Percentiles rank a stretch among this genome's conserved stretches.
Evolutionary conservation across 345 rosid species (phyloP).

Genomic region (Clarkia xantiana): DNA sequence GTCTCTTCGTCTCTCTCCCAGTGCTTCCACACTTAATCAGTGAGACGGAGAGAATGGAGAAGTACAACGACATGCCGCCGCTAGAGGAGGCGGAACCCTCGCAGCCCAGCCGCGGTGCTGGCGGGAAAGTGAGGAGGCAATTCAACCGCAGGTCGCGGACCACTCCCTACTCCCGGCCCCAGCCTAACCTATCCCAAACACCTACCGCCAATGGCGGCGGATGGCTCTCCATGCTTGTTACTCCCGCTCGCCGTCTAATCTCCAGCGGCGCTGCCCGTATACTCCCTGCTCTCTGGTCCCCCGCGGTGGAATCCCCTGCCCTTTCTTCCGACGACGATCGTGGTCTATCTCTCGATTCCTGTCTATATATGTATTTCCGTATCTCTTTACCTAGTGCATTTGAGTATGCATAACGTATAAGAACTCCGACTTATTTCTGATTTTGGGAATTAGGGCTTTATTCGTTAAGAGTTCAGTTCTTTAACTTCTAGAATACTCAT

Average conservation of each 20-base stretch:
- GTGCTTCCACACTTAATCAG: neutral
- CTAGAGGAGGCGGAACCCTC: conserved; percentile 8
- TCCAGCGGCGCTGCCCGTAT: conserved; percentile 51
- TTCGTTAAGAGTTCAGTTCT: too few species aligned
- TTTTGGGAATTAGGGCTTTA: conserved; percentile 1
- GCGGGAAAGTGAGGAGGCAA: conserved; percentile 49
- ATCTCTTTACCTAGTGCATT: too few species aligned
- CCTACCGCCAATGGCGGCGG: conserved; percentile 32
- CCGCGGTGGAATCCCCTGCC: conserved; percentile 22
- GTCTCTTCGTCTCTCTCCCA: too few species aligned
- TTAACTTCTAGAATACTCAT: too few species aligned
- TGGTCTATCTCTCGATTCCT: conserved; percentile 17
- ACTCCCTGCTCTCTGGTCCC: conserved; percentile 43
- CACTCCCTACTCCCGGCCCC: conserved; percentile 58
- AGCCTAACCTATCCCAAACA: conserved; percentile 21
- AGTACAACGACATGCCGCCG: conserved; percentile 19
- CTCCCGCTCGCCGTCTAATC: conserved; percentile 67
- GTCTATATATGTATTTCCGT: too few species aligned
- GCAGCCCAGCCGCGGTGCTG: conserved; percentile 26
- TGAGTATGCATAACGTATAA: too few species aligned
- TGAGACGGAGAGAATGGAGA: neutral
- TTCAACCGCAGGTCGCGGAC: conserved; percentile 21
- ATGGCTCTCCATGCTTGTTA: conserved; percentile 61
- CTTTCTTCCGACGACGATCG: conserved; percentile 19
- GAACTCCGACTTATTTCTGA: too few species aligned